Evolutionary conservation across 78 protist genomes (phyloP), one percentile per base, ranked within the genome.

Genomic region (Carpediemonas membranifera): DNA sequence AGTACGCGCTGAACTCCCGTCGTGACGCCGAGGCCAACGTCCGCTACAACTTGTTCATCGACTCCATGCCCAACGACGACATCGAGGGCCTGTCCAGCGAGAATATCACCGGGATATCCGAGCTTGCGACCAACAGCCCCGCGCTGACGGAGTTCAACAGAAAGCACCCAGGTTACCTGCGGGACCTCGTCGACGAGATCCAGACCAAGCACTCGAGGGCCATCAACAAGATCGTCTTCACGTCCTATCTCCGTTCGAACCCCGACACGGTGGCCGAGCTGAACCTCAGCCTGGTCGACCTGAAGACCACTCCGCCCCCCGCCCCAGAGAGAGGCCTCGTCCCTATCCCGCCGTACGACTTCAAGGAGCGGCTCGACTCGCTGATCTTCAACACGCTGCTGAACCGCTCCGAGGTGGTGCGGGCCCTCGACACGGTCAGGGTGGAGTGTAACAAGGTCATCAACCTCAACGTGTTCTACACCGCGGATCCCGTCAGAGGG

Each of bases 1-100:
- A 44, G 18, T 15, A 21, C 0, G 87, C 87, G 2, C 57, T 60
- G 67, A 0, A 1, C 1, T 2, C 1, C 11, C 68, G 87, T n/a
- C 27, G 3, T 5, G 15, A 35, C 3, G 71, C 76, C 37, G 39
- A 52, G 25, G 47, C 34, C 13, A 0, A 43, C 7, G 50, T 34
- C 54, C 18, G 28, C 24, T 79, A 73, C 72, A 0, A 60, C 51
- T 55, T 82, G 55, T 80, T 1, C 67, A 5, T 83, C 31, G 86
- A 83, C 59, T 25, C 55, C 41, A 87, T 87, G 92, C 92, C 92
- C 18, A 30, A 31, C 11, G 92, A 80, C 18, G 88, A 70, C 33
- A 1, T 83, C 21, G 33, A 71, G n/a, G n/a, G 34, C 15, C 16
- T 58, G 18, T 58, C 18, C 39, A 58, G 34, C 54, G 54, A 50